Conservation (phyloP, 1,284 basidiomycete genomes). For the Ceratorhiza oryzae-sativae region DNA sequence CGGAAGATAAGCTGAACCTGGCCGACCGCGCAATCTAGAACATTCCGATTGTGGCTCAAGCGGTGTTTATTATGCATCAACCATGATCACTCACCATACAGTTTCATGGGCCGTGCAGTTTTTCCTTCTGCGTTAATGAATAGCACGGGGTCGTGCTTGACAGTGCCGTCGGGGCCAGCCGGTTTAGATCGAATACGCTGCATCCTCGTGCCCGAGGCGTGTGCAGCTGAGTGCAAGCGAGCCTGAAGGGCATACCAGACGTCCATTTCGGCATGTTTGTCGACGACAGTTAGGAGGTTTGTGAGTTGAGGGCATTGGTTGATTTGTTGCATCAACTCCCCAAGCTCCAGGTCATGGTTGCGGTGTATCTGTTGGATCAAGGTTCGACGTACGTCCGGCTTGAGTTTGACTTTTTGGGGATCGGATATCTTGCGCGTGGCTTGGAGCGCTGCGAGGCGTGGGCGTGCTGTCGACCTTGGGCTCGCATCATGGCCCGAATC, state of each 20-base stretch:
- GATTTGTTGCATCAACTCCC: not conserved
- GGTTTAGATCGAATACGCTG: constrained; percentile 12
- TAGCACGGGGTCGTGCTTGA: not conserved
- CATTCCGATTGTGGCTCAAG: not conserved
- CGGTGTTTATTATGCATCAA: not conserved
- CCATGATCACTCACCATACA: not conserved
- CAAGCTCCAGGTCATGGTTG: not conserved
- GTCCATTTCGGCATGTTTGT: not conserved
- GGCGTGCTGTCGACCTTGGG: not conserved
- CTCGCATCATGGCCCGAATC: not conserved
- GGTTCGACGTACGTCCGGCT: not conserved
- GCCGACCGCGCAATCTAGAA: not conserved
- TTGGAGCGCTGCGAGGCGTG: constrained; percentile 9
- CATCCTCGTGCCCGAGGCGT: not conserved
- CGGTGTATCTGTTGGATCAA: not conserved
- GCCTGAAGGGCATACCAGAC: not conserved
- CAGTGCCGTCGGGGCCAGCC: not conserved
- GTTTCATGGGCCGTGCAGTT: not conserved
- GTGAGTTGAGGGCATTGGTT: not conserved
- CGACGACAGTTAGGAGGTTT: not conserved
- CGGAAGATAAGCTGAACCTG: not conserved
- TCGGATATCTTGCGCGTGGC: constrained; percentile 2
- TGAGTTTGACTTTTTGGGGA: not conserved
- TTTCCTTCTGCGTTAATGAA: not conserved
- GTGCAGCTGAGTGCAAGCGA: not conserved